Conservation (phyloP, 495 filamentous ascomycete genomes). For the Tetracladium marchalianum region DNA sequence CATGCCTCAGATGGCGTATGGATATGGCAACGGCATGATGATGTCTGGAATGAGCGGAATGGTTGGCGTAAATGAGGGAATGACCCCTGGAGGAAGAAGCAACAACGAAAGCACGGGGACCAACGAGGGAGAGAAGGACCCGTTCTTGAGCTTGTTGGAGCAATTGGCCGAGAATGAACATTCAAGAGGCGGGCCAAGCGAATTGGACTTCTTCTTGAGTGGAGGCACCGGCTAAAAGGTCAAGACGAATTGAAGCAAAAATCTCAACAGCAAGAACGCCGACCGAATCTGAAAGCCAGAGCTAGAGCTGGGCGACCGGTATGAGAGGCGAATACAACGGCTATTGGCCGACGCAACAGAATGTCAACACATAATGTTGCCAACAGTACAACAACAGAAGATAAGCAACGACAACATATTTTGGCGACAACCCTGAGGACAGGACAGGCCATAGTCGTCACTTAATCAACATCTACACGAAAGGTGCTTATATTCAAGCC, state of each 20-base stretch:
- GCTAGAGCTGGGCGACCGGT: too few species aligned
- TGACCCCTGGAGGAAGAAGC: constrained; percentile 30
- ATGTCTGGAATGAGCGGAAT: constrained; percentile 19
- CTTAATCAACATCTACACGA: too few species aligned
- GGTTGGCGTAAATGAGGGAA: constrained; percentile 10
- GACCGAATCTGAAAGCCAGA: too few species aligned
- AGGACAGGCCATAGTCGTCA: too few species aligned
- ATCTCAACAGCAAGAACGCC: too few species aligned
- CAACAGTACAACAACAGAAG: too few species aligned
- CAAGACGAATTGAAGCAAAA: not conserved
- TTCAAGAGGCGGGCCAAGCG: constrained; percentile 43
- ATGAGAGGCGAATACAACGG: too few species aligned
- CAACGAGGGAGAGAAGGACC: constrained; percentile 55
- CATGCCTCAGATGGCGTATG: constrained; percentile 34
- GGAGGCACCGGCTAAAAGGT: constrained; percentile 6
- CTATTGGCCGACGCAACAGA: too few species aligned
- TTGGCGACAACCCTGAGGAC: too few species aligned
- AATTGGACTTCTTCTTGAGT: constrained; percentile 60
- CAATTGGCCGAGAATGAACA: constrained; percentile 72
- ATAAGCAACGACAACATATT: too few species aligned
- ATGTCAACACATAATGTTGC: too few species aligned
- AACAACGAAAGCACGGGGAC: constrained; percentile 26
- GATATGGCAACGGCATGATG: constrained; percentile 33
- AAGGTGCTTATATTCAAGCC: too few species aligned
- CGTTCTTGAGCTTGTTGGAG: constrained; percentile 68